Evolutionary conservation across 2,329 filamentous ascomycete genomes (phyloP).

Genomic region (Cytospora piceicola): DNA sequence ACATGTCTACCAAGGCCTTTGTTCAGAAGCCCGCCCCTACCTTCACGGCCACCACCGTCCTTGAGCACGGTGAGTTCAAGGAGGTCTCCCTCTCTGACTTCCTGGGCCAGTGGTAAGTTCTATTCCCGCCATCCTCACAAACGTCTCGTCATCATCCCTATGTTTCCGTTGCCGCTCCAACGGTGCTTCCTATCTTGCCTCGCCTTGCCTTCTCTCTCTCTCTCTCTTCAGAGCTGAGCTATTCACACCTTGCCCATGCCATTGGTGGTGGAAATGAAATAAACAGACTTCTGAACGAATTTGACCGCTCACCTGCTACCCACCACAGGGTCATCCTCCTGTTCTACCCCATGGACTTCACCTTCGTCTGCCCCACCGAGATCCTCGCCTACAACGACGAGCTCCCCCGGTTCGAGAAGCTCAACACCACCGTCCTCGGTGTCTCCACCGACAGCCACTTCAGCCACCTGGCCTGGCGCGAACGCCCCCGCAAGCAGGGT

Average conservation of each 20-base stretch:
- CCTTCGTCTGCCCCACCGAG: constrained; percentile 69
- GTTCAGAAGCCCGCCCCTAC: constrained; percentile 53
- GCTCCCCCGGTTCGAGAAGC: constrained; percentile 60
- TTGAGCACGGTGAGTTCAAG: constrained; percentile 53
- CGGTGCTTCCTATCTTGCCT: too few species aligned
- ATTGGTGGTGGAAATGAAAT: too few species aligned
- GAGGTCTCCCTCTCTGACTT: constrained; percentile 51
- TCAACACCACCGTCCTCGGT: constrained; percentile 64
- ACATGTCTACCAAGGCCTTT: constrained; percentile 48
- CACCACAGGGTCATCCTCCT: constrained; percentile 63
- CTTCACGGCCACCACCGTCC: constrained; percentile 55
- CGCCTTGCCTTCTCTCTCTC: too few species aligned
- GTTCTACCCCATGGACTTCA: constrained; percentile 71
- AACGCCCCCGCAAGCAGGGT: constrained; percentile 61
- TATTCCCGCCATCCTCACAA: constrained; percentile 1
- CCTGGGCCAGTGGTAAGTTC: constrained; percentile 50
- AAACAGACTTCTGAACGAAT: neutral
- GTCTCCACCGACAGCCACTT: constrained; percentile 66
- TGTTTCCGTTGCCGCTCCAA: too few species aligned
- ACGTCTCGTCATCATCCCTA: too few species aligned
- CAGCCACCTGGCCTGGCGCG: constrained; percentile 60
- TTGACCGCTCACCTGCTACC: constrained; percentile 19
- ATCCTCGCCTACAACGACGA: constrained; percentile 68
- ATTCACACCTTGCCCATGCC: neutral
- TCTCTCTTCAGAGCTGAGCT: neutral